Percentiles rank a stretch among this genome's conserved stretches.
These are phyloP conservation scores for Colletotrichum gloeosporioides DNA, from an alignment of 2,329 filamentous ascomycete genomes.

Conservation along the genomic window DNA sequence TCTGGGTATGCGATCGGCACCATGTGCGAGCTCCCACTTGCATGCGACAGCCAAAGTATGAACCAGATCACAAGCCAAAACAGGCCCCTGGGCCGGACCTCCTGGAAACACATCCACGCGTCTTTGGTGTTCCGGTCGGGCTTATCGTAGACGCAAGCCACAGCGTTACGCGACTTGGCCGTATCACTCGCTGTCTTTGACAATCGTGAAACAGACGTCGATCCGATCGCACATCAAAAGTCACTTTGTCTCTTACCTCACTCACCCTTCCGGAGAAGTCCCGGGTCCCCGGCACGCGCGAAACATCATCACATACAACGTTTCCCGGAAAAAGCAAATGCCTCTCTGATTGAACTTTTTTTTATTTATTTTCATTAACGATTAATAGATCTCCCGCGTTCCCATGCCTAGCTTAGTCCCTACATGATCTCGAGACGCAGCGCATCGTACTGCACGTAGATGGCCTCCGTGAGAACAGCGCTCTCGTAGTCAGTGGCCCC, in stretches of 20 bases:
- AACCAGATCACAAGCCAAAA: slow-evolving; percentile 7
- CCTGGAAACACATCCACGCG: not conserved
- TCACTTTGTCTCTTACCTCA: not conserved
- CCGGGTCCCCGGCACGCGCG: not conserved
- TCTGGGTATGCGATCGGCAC: not conserved
- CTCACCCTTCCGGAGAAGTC: not conserved
- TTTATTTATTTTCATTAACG: not conserved
- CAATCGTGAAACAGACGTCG: not conserved
- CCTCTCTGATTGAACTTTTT: not conserved
- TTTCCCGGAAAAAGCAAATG: not conserved
- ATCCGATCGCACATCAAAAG: not conserved
- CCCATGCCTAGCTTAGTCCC: not conserved
- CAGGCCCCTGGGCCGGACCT: slow-evolving; percentile 4
- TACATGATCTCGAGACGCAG: slow-evolving; percentile 59
- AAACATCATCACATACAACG: not conserved
- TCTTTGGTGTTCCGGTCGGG: not conserved
- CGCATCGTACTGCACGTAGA: slow-evolving; percentile 69
- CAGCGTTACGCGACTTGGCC: not conserved
- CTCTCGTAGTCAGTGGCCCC: slow-evolving; percentile 62
- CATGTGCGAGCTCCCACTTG: not conserved
- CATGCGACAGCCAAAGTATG: slow-evolving; percentile 2
- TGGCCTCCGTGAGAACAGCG: slow-evolving; percentile 53
- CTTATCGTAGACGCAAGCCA: not conserved
- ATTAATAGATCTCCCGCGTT: not conserved
- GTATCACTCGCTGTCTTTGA: not conserved